These are phyloP conservation scores for Hypoxylon sp. DNA, from an alignment of 2,329 filamentous ascomycete genomes.

Conservation along the genomic window DNA sequence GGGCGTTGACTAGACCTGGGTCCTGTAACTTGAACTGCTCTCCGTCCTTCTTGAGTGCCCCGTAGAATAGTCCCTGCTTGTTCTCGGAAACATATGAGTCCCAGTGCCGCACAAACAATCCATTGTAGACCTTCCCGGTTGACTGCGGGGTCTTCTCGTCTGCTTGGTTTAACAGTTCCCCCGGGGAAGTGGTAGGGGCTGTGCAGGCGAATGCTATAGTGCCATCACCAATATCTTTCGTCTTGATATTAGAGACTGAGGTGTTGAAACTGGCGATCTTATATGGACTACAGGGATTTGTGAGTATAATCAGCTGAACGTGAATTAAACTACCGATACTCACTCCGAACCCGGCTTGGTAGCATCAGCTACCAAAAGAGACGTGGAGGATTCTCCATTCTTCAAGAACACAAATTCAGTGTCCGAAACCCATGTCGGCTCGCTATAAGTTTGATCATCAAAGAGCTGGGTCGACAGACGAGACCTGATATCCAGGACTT, in stretches of 20 bases:
- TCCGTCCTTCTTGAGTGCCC: constrained; percentile 56
- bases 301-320: constrained; percentile 20
- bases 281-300: constrained; percentile 56
- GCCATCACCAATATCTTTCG: constrained; percentile 64
- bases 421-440: constrained; percentile 83
- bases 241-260: constrained; percentile 71
- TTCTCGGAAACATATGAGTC: constrained; percentile 80
- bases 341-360: constrained; percentile 59
- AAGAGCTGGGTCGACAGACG: constrained; percentile 77
- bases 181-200: constrained; percentile 77
- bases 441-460: constrained; percentile 74
- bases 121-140: constrained; percentile 79
- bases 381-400: constrained; percentile 63
- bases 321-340: constrained; percentile 41
- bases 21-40: constrained; percentile 60
- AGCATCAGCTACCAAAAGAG: constrained; percentile 61
- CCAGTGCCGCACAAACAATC: constrained; percentile 87
- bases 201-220: constrained; percentile 71
- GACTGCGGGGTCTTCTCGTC: constrained; percentile 72
- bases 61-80: constrained; percentile 72
- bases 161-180: constrained; percentile 77
- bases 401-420: constrained; percentile 72
- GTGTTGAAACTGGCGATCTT: constrained; percentile 67
- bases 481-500: constrained; percentile 77
- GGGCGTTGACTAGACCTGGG: constrained; percentile 72